phyloP scores from a whole-genome alignment of 2,329 filamentous ascomycete species.

The Cryphonectria carpinicola region DNA sequence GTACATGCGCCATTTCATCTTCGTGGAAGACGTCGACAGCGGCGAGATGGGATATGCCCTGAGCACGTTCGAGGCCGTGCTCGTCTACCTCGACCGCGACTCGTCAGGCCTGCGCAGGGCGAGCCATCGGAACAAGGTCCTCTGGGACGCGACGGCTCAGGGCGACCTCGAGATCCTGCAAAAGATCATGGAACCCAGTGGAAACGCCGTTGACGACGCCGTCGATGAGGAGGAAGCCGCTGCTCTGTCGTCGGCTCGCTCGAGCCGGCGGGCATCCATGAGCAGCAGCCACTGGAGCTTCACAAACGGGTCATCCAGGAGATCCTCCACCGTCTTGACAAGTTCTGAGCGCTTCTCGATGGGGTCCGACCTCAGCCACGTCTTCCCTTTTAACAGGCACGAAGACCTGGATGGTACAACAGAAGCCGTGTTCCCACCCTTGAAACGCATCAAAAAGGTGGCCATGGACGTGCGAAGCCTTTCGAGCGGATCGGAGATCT shows the following conservation, averaged over 20 bases:
- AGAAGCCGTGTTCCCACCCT: conserved; percentile 38
- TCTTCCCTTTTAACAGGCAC: conserved; percentile 85
- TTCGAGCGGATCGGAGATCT: conserved; percentile 83
- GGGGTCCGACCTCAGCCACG: conserved; percentile 72
- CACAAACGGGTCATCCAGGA: conserved; percentile 44
- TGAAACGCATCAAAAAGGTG: conserved; percentile 73
- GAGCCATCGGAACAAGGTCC: conserved; percentile 79
- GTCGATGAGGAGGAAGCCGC: conserved; percentile 46
- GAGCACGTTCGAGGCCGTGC: conserved; percentile 92
- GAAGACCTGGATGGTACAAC: conserved; percentile 41
- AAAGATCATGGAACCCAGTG: conserved; percentile 76
- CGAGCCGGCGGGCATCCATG: conserved; percentile 50
- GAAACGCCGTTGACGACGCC: conserved; percentile 51
- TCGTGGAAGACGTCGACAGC: conserved; percentile 95
- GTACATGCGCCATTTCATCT: conserved; percentile 98
- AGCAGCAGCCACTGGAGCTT: conserved; percentile 47
- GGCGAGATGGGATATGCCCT: conserved; percentile 95
- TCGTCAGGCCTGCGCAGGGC: conserved; percentile 81
- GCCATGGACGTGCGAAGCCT: conserved; percentile 89
- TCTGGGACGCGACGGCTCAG: conserved; percentile 86
- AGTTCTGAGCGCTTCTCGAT: conserved; percentile 56
- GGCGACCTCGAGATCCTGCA: conserved; percentile 77
- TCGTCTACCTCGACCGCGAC: conserved; percentile 84
- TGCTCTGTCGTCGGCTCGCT: conserved; percentile 40
- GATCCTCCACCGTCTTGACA: conserved; percentile 46